Evolutionary conservation across 495 filamentous ascomycete species (phyloP).

Genomic region (Aspergillus diversus): DNA sequence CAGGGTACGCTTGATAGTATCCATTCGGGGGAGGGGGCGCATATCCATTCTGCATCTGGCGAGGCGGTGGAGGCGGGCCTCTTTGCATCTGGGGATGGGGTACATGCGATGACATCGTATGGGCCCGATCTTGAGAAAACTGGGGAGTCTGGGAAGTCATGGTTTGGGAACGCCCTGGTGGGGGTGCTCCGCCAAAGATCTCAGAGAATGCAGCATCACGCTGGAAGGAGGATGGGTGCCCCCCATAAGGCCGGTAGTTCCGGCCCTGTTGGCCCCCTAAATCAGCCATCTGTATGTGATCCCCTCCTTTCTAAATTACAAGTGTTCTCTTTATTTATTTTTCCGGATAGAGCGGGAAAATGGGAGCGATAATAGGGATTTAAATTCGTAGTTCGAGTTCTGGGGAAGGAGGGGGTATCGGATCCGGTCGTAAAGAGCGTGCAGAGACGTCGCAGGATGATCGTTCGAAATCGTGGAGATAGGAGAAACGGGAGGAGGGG

Average conservation of each 20-base stretch:
- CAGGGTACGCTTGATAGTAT: conserved; percentile 51
- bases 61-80: conserved; percentile 59
- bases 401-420: conserved; percentile 30
- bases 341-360: conserved; percentile 11
- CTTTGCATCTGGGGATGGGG: conserved; percentile 52
- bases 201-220: conserved; percentile 94
- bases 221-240: conserved; percentile 70
- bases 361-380: background rate
- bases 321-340: conserved; percentile 10
- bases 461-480: conserved; percentile 44
- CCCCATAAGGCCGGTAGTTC: conserved; percentile 66
- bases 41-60: conserved; percentile 59
- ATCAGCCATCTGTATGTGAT: conserved; percentile 69
- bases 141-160: conserved; percentile 73
- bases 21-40: conserved; percentile 44
- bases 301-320: conserved; percentile 7
- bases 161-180: conserved; percentile 84
- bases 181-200: conserved; percentile 90
- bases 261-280: conserved; percentile 75
- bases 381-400: conserved; percentile 16
- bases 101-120: conserved; percentile 80
- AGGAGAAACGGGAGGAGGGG: conserved; percentile 26
- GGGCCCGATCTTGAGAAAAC: conserved; percentile 67
- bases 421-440: conserved; percentile 45
- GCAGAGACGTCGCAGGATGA: conserved; percentile 42